Percentiles rank a stretch among this genome's conserved stretches.
Evolutionary conservation across 768 basidiomycete species (phyloP).

Genomic region (Psilocybe azurescens): DNA sequence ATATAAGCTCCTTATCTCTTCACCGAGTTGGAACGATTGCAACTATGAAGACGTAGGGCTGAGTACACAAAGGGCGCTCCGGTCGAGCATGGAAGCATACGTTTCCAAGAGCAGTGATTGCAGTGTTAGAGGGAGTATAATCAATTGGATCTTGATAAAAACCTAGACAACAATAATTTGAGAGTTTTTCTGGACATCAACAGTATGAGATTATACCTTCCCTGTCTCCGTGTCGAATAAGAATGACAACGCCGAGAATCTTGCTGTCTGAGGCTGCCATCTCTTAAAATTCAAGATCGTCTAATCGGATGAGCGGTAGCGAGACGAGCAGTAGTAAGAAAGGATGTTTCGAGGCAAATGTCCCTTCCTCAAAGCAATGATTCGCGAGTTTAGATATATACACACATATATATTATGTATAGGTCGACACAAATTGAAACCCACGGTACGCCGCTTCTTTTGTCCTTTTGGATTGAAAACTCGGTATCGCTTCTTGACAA

Average conservation of each 20-base stretch:
- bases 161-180: slow-evolving; percentile 33
- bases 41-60: slow-evolving; percentile 3
- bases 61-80: slow-evolving; percentile 22
- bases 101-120: slow-evolving; percentile 72
- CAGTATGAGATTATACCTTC: slow-evolving; percentile 33
- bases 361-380: too few species aligned
- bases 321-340: too few species aligned
- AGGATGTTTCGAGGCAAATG: too few species aligned
- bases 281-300: not conserved
- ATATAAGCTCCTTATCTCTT: slow-evolving; percentile 56
- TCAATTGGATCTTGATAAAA: slow-evolving; percentile 69
- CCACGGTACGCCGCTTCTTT: too few species aligned
- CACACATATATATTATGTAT: too few species aligned
- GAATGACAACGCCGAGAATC: slow-evolving; percentile 60
- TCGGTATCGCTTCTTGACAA: too few species aligned
- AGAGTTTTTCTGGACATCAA: too few species aligned
- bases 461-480: too few species aligned
- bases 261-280: slow-evolving; percentile 21
- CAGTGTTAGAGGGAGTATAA: slow-evolving; percentile 59
- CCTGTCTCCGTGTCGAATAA: slow-evolving; percentile 66
- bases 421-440: too few species aligned
- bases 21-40: slow-evolving; percentile 65
- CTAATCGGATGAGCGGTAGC: not conserved
- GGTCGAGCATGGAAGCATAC: slow-evolving; percentile 58
- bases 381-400: too few species aligned